Evolutionary conservation across 768 basidiomycete species (phyloP).

Genomic region (Mycena chlorophos): DNA sequence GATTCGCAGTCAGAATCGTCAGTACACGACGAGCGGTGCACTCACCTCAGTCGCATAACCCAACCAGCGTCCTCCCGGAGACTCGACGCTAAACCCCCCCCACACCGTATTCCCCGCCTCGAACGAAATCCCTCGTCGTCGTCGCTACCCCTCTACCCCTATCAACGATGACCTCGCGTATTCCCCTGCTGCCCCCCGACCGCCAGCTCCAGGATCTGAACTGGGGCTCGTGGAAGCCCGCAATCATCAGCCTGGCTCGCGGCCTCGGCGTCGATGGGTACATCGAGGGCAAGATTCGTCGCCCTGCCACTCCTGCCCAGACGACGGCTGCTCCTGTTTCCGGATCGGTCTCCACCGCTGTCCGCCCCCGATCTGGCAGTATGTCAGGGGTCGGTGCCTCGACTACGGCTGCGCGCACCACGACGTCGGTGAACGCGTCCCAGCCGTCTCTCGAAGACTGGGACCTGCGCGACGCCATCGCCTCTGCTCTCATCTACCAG

Average conservation of each 20-base stretch:
- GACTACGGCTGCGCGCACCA: neutral
- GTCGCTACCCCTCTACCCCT: neutral
- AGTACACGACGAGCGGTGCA: neutral
- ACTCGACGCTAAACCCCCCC: no score
- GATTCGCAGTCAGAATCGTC: slow-evolving; percentile 3
- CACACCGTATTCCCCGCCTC: no score
- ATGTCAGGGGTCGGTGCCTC: neutral
- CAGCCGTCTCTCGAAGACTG: neutral
- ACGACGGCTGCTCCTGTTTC: no score
- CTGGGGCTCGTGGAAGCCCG: neutral
- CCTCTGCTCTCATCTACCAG: slow-evolving; percentile 3
- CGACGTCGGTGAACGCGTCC: neutral
- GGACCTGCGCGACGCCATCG: neutral
- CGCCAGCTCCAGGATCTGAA: neutral
- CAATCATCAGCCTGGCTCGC: neutral
- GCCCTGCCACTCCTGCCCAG: no score
- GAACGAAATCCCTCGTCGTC: no score
- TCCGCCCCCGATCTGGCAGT: no score
- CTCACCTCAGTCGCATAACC: neutral
- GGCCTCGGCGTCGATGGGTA: neutral
- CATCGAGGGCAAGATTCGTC: neutral
- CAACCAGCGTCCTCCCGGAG: neutral
- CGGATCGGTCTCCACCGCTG: no score
- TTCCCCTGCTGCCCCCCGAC: neutral
- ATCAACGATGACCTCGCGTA: neutral